phyloP scores from a whole-genome alignment of 2,329 filamentous ascomycete genomes.

The Arthrinium puccinioides region DNA sequence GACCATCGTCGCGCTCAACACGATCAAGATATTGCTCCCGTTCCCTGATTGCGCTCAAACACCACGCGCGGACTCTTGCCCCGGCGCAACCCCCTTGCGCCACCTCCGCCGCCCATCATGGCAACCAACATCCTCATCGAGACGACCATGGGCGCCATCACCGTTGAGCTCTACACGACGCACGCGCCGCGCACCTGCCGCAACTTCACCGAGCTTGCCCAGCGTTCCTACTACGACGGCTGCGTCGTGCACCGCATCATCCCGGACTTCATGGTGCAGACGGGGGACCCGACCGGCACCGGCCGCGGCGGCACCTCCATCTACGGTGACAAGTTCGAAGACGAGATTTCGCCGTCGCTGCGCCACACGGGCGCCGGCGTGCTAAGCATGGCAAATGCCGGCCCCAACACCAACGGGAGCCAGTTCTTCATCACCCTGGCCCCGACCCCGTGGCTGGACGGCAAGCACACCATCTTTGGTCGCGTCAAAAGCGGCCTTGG shows the following conservation, averaged over 20 bases:
- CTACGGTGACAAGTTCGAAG: conserved; percentile 86
- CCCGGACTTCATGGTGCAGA: conserved; percentile 95
- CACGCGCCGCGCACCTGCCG: conserved; percentile 86
- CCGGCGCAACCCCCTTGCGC: no score
- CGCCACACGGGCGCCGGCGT: conserved; percentile 96
- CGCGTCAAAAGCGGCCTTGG: conserved; percentile 85
- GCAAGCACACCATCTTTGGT: conserved; percentile 95
- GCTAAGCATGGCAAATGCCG: conserved; percentile 95
- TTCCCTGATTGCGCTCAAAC: no score
- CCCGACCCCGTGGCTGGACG: conserved; percentile 92
- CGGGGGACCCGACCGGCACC: conserved; percentile 78
- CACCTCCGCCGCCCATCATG: no score
- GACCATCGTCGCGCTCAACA: no score
- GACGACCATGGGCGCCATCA: conserved; percentile 80
- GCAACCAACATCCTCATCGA: conserved; percentile 73
- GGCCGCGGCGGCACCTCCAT: conserved; percentile 87
- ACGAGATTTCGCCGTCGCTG: conserved; percentile 77
- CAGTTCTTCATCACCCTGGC: conserved; percentile 99
- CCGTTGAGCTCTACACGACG: conserved; percentile 79
- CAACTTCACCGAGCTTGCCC: conserved; percentile 90
- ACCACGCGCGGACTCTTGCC: no score
- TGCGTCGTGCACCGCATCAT: conserved; percentile 97
- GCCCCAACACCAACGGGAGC: conserved; percentile 88
- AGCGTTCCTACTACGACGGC: conserved; percentile 91
- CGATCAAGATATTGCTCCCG: no score